A percentile compares a stretch with the other conserved stretches of the same genome.
phyloP scores from a whole-genome alignment of 2,329 filamentous ascomycete genomes.

The Microsporum ferrugineum region DNA sequence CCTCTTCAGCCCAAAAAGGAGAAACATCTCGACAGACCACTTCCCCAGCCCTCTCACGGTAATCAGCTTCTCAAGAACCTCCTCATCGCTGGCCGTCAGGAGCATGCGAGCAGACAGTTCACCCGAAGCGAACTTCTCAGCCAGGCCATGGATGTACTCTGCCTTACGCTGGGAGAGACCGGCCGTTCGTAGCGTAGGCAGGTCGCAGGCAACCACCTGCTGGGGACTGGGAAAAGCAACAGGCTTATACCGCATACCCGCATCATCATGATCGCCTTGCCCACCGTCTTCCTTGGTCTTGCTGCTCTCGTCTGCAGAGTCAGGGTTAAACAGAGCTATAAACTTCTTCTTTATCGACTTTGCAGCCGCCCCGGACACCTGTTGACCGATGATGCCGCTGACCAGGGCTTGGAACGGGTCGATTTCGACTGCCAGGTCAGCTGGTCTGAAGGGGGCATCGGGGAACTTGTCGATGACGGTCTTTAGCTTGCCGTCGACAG shows the following conservation, averaged over 20 bases:
- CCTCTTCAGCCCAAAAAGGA: slow-evolving; percentile 84
- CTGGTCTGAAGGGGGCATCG: slow-evolving; percentile 68
- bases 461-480: slow-evolving; percentile 60
- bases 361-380: slow-evolving; percentile 87
- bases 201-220: slow-evolving; percentile 52
- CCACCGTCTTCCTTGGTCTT: slow-evolving; percentile 11
- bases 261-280: background rate
- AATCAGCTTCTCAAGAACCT: slow-evolving; percentile 68
- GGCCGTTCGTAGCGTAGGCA: slow-evolving; percentile 64
- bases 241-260: background rate
- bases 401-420: slow-evolving; percentile 78
- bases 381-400: slow-evolving; percentile 88
- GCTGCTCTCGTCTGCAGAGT: background rate
- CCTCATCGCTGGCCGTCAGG: slow-evolving; percentile 68
- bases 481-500: slow-evolving; percentile 59
- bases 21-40: slow-evolving; percentile 98
- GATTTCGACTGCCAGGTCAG: slow-evolving; percentile 69
- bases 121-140: slow-evolving; percentile 64
- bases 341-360: slow-evolving; percentile 82
- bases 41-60: slow-evolving; percentile 76
- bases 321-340: slow-evolving; percentile 52
- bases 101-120: slow-evolving; percentile 68
- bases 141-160: slow-evolving; percentile 81
- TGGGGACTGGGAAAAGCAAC: slow-evolving; percentile 62
- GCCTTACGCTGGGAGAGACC: slow-evolving; percentile 90